Base-by-base conservation (phyloP, 2,329 filamentous ascomycete genomes). In the Parascedosporium putredinis region DNA sequence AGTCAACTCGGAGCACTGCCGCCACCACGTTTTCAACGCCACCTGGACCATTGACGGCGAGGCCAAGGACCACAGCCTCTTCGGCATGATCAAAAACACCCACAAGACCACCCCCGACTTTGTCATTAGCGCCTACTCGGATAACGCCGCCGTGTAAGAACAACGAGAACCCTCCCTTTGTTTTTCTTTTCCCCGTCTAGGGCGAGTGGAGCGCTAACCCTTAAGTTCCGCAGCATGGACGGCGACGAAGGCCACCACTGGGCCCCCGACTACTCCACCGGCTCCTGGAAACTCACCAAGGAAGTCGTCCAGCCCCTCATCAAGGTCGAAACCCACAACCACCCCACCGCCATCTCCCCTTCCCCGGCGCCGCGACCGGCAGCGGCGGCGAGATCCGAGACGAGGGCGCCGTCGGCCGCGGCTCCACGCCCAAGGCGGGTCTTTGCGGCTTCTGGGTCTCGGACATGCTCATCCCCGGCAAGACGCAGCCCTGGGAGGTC, bases 281-380 rank as follows among this genome's bases (percentile, higher is more conserved):
- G 90, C 25, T 84, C 87, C 57, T 98, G 91, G 91, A 85, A 77
- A 59, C 79, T 91, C 53, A 88, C 79, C 18, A 93, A 88, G 59
- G 93, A 98, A 69, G 73, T 81, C 22, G 84, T 95, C 18, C 88
- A 96, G 63, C 86, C 90, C 58, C 72, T 98, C 45, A 83, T 84
- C 64, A 98, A 98, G 71, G 93, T 97, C 47, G 93, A 98, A 70
- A 97, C 91, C 1, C 91, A 97, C 70, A 97, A 97, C 66, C 91
- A 97, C 61, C 91, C 91, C 2, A 97, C 93, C 5, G 91, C 91
- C 7, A 94, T 98, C 49, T 95, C 89, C 1, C 90, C 90, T 0
- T 88, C 61, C 76, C 91, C 4, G 93, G 93, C 60, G 93, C 93
- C 8, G 93, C 93, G 6, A 98, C 93, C 34, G 93, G 93, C 24